Evolutionary conservation across 2,329 filamentous ascomycete species (phyloP).

Genomic region (Sclerotinia borealis): DNA sequence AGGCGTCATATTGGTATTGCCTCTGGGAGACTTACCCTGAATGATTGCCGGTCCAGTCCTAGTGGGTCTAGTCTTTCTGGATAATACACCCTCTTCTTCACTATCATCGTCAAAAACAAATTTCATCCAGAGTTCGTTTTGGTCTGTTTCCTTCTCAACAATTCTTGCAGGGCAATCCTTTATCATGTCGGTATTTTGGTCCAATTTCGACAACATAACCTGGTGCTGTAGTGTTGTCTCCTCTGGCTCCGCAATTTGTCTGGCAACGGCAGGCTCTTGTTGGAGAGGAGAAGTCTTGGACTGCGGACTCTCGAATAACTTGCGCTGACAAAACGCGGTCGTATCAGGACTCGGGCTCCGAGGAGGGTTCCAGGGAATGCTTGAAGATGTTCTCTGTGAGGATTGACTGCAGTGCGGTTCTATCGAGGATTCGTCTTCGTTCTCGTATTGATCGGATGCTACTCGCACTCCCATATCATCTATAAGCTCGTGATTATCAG

Average conservation of each 20-base stretch:
- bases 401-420: neutral
- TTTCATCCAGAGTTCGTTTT: conserved; percentile 11
- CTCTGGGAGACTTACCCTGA: neutral
- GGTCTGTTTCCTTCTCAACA: neutral
- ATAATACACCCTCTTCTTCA: neutral
- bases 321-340: neutral
- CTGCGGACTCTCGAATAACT: neutral
- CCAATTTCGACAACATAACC: neutral
- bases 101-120: conserved; percentile 5
- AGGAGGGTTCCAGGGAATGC: conserved; percentile 5
- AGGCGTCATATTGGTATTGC: neutral
- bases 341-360: neutral
- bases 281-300: no score
- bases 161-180: neutral
- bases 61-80: neutral
- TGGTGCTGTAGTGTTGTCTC: neutral
- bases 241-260: neutral
- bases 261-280: neutral
- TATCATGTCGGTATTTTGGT: no score
- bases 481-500: neutral
- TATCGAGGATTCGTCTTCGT: neutral
- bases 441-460: neutral
- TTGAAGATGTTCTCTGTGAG: neutral
- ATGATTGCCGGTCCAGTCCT: neutral
- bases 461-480: neutral